Evolutionary conservation across 177 flowering plant species (phyloP).

Genomic region (Vitis hybrid): DNA sequence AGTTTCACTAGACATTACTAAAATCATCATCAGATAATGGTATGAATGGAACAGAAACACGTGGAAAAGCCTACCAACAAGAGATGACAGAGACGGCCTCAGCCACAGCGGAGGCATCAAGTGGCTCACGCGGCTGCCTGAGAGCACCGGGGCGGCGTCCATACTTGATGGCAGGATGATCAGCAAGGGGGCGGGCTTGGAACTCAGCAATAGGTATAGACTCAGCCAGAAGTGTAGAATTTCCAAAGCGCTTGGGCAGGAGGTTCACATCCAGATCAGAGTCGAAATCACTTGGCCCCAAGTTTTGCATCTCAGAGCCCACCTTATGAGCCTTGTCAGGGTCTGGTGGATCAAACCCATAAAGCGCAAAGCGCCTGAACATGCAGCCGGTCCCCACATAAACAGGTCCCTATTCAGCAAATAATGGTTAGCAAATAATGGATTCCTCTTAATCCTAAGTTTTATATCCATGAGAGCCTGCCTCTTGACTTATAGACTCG

Average conservation of each 20-base stretch:
- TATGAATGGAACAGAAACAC: neutral
- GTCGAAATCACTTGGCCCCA: conserved; percentile 39
- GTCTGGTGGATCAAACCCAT: conserved; percentile 87
- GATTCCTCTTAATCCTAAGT: no score
- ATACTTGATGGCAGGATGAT: conserved; percentile 77
- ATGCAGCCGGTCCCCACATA: conserved; percentile 94
- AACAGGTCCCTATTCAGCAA: conserved; percentile 56
- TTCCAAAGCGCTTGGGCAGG: conserved; percentile 80
- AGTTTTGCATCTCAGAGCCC: conserved; percentile 22
- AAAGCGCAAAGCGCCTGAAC: conserved; percentile 80
- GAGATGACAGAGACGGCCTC: conserved; percentile 81
- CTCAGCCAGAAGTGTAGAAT: conserved; percentile 70
- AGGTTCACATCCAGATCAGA: conserved; percentile 57
- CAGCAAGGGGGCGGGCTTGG: conserved; percentile 87
- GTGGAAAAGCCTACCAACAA: conserved; percentile 27
- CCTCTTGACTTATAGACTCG: no score
- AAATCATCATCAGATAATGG: neutral
- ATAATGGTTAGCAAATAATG: no score
- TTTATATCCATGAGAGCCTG: no score
- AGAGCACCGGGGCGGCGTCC: conserved; percentile 89
- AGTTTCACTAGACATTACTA: neutral
- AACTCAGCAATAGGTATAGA: conserved; percentile 81
- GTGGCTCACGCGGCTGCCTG: conserved; percentile 68
- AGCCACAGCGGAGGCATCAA: conserved; percentile 86
- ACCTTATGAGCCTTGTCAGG: conserved; percentile 14